These are phyloP conservation scores for Trichoderma gamsii DNA, from an alignment of 495 filamentous ascomycete genomes.

Conservation along the genomic window DNA sequence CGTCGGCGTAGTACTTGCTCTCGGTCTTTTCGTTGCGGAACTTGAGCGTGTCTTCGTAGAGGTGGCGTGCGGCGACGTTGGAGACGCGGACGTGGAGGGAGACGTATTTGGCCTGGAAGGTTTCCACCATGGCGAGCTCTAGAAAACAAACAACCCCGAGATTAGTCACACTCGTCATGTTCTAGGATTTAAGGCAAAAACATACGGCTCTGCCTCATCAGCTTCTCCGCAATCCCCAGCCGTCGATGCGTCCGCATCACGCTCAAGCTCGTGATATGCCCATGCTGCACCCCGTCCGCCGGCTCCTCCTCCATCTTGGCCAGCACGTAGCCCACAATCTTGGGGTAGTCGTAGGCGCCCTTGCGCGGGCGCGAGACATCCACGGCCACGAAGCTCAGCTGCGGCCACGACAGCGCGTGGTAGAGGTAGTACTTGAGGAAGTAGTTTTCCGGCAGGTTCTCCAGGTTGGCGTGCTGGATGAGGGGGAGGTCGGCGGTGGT, in stretches of 20 bases:
- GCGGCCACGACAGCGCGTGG: conserved; percentile 96
- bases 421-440: conserved; percentile 99
- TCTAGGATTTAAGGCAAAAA: too few species aligned
- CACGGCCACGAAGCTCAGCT: conserved; percentile 92
- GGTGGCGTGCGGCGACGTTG: conserved; percentile 80
- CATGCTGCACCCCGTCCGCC: conserved; percentile 81
- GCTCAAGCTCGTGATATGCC: conserved; percentile 90
- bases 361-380: conserved; percentile 72
- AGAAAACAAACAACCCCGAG: not conserved
- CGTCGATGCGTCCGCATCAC: conserved; percentile 95
- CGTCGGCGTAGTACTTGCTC: conserved; percentile 94
- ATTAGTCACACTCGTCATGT: too few species aligned
- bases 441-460: conserved; percentile 98
- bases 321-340: conserved; percentile 97
- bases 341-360: conserved; percentile 80
- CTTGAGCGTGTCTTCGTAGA: conserved; percentile 89
- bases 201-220: conserved; percentile 94
- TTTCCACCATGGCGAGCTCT: conserved; percentile 97
- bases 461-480: conserved; percentile 96
- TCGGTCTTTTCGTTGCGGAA: conserved; percentile 90
- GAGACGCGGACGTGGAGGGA: conserved; percentile 90
- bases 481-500: conserved; percentile 77
- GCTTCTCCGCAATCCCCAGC: conserved; percentile 87
- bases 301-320: conserved; percentile 99
- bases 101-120: conserved; percentile 84